Percentiles rank a stretch among this genome's conserved stretches.
Conservation (phyloP, 75 land plant genomes). For the Picea sitchensis region DNA sequence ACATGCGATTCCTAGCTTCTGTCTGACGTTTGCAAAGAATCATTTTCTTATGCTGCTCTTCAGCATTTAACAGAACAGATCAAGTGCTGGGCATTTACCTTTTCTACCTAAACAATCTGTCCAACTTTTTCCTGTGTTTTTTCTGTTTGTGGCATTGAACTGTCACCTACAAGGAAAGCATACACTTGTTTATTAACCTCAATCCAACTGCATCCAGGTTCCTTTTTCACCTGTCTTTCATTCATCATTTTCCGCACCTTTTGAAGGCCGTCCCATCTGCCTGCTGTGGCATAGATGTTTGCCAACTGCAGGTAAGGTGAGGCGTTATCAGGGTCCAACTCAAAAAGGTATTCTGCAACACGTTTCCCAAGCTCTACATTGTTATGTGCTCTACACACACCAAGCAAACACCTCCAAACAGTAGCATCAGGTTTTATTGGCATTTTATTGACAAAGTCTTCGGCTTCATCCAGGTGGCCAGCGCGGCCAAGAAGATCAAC, state of each 20-base stretch:
- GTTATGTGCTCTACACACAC: constrained; percentile 57
- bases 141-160: too few species aligned
- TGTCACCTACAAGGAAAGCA: constrained; percentile 34
- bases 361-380: constrained; percentile 39
- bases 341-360: constrained; percentile 46
- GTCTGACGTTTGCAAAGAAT: too few species aligned
- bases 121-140: too few species aligned
- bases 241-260: constrained; percentile 51
- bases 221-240: constrained; percentile 37
- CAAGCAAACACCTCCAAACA: constrained; percentile 65
- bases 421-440: constrained; percentile 44
- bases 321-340: constrained; percentile 50
- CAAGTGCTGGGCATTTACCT: too few species aligned
- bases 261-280: constrained; percentile 39
- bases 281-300: constrained; percentile 52
- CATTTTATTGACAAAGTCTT: constrained; percentile 44
- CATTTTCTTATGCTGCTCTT: too few species aligned
- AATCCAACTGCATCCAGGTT: constrained; percentile 70
- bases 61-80: too few species aligned
- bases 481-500: constrained; percentile 62
- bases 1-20: too few species aligned
- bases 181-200: constrained; percentile 43
- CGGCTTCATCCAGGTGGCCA: constrained; percentile 44
- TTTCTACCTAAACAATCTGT: too few species aligned
- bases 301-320: constrained; percentile 52